Conservation (phyloP, 805 yeast species). For the Candida piceae region DNA sequence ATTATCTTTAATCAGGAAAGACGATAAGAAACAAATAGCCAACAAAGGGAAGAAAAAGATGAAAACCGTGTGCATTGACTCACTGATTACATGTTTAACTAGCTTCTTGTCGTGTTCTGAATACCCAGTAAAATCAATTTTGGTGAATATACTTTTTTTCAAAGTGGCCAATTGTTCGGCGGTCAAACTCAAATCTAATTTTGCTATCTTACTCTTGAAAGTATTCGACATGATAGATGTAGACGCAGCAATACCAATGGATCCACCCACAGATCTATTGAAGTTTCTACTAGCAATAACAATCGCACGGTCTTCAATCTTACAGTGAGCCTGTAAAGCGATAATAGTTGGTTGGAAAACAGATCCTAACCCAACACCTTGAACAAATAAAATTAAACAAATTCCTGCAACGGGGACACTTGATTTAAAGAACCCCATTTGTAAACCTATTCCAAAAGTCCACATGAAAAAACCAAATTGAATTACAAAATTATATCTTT, state of each 20-base stretch:
- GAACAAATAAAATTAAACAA: conserved; percentile 30
- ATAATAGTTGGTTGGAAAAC: conserved; percentile 53
- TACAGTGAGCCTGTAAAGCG: conserved; percentile 50
- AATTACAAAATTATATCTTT: conserved; percentile 39
- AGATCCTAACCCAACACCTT: conserved; percentile 43
- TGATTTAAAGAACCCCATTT: conserved; percentile 30
- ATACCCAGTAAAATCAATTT: conserved; percentile 23
- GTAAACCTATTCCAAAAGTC: conserved; percentile 37
- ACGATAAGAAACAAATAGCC: conserved; percentile 29
- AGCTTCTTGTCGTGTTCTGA: conserved; percentile 16
- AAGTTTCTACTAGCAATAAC: conserved; percentile 54
- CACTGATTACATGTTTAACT: conserved; percentile 25
- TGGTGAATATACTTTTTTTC: conserved; percentile 29
- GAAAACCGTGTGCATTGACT: conserved; percentile 29
- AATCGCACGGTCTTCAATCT: conserved; percentile 50
- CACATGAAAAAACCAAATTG: conserved; percentile 38
- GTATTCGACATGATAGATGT: conserved; percentile 27
- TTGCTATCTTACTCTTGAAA: conserved; percentile 12
- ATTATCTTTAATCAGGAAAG: conserved; percentile 33
- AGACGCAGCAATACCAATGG: conserved; percentile 49
- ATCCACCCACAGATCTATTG: conserved; percentile 56
- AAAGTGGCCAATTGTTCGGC: conserved; percentile 14
- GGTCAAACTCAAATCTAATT: conserved; percentile 7
- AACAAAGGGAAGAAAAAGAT: conserved; percentile 33
- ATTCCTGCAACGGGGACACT: conserved; percentile 31